Percentiles rank a stretch among this genome's conserved stretches.
Evolutionary conservation across 176 grass and related monocot genomes (phyloP).

Genomic region (Areca catechu): DNA sequence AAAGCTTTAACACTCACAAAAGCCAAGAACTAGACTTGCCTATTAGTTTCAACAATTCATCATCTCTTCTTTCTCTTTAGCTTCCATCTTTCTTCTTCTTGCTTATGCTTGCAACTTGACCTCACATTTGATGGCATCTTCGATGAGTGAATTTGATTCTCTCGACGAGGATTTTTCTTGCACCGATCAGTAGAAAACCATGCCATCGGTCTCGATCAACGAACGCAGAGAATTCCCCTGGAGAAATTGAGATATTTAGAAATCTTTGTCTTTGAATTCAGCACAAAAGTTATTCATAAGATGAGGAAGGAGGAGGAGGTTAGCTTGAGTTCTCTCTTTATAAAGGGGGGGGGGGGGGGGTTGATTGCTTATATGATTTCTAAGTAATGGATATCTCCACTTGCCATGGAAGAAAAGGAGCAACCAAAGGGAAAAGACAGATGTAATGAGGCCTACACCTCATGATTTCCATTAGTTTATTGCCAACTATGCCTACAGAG

Average conservation of each 20-base stretch:
- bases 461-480: slow-evolving; percentile 1
- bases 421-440: background rate
- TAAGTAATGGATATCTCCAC: background rate
- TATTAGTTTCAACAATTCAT: background rate
- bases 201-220: too few species aligned
- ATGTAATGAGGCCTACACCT: background rate
- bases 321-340: too few species aligned
- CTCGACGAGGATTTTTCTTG: too few species aligned
- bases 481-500: background rate
- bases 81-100: slow-evolving; percentile 3
- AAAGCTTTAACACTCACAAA: background rate
- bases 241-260: too few species aligned
- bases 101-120: background rate
- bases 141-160: too few species aligned
- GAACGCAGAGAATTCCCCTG: too few species aligned
- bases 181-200: too few species aligned
- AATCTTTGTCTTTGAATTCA: too few species aligned
- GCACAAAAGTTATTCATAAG: too few species aligned
- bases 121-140: background rate
- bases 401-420: background rate
- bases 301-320: too few species aligned
- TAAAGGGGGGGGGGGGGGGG: too few species aligned
- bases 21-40: slow-evolving; percentile 5
- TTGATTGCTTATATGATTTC: background rate
- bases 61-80: background rate